These are phyloP conservation scores for Kodamaea arcana DNA, from an alignment of 1,139 yeast species.

Conservation along the genomic window DNA sequence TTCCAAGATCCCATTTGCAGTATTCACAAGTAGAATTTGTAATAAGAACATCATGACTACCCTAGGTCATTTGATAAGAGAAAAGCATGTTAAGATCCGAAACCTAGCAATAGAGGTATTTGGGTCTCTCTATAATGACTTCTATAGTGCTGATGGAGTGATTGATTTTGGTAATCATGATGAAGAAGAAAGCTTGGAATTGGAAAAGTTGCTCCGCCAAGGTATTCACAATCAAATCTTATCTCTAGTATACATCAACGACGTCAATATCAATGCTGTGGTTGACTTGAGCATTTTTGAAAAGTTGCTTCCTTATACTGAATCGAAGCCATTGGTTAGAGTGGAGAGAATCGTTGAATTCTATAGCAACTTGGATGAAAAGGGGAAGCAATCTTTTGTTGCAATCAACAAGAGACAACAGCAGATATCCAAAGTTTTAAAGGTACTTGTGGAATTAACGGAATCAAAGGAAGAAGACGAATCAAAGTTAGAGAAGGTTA, in stretches of 20 bases:
- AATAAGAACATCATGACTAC: slow-evolving; percentile 48
- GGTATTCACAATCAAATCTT: slow-evolving; percentile 67
- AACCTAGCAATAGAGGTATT: slow-evolving; percentile 53
- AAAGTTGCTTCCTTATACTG: slow-evolving; percentile 53
- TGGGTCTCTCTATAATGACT: slow-evolving; percentile 50
- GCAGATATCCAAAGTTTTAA: slow-evolving; percentile 46
- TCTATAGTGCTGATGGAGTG: slow-evolving; percentile 11
- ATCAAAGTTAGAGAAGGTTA: slow-evolving; percentile 48
- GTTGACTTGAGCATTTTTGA: slow-evolving; percentile 65
- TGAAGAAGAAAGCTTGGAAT: slow-evolving; percentile 29
- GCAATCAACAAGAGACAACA: slow-evolving; percentile 70
- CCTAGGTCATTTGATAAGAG: slow-evolving; percentile 62
- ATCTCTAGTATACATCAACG: slow-evolving; percentile 72
- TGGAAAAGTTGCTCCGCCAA: slow-evolving; percentile 30
- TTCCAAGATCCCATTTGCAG: slow-evolving; percentile 33
- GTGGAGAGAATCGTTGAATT: slow-evolving; percentile 52
- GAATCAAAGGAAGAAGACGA: slow-evolving; percentile 21
- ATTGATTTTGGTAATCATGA: slow-evolving; percentile 28
- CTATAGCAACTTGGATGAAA: slow-evolving; percentile 47
- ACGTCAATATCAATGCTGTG: slow-evolving; percentile 58
- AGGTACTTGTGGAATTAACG: slow-evolving; percentile 30
- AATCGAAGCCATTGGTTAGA: slow-evolving; percentile 41
- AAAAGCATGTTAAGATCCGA: slow-evolving; percentile 65
- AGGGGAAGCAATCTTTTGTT: slow-evolving; percentile 58
- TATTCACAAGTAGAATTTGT: slow-evolving; percentile 42